Evolutionary conservation across 805 yeast genomes (phyloP), one percentile per base, ranked within the genome.

Genomic region (Myxozyma lipomycoides): DNA sequence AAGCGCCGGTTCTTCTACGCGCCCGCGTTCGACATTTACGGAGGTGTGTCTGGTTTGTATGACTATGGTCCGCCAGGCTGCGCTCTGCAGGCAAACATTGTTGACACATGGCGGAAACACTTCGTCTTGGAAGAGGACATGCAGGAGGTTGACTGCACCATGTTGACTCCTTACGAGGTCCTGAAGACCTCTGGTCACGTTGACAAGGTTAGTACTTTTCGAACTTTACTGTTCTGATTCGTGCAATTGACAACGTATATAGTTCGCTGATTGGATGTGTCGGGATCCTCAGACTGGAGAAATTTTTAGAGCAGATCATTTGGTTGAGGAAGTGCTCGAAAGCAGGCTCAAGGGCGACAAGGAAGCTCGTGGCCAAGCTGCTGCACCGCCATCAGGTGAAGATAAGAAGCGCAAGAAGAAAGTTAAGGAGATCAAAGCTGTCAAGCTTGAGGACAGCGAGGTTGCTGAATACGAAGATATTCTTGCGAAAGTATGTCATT

Each of bases 41-140:
- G 98, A 62, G 98, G 98, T 70, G 98, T 93, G 41, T 86, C 96
- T 43, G 99, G 99, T 60, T 77, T 93, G 52, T 93, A 87, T 70
- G 99, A 93, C 70, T 93, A 90, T 68, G 99, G 99, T 74, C 99
- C 99, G 58, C 97, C 98, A 69, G 98, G 98, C 57, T 91, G 98
- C 75, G 95, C 98, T 10, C 80, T 93, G 72, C 98, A 91, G 76
- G 95, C 97, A 64, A 91, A 93, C 70, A 78, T 93, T 56, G 76
- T 93, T 56, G 99, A 95, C 66, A 78, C 80, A 44, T 93, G 98
- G 98, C 85, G 98, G 76, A 91, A 90, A 70, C 99, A 93, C 73
- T 93, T 93, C 69, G 83, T 93, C 56, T 75, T 95, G 61, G 98
- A 93, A 73, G 99, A 93, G 74, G 98, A 93, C 67, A 93, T 93